A percentile compares a stretch with the other conserved stretches of the same genome.
These are phyloP conservation scores for Thalassiosira profunda DNA, from an alignment of 108 stramenopile species.

Conservation along the genomic window DNA sequence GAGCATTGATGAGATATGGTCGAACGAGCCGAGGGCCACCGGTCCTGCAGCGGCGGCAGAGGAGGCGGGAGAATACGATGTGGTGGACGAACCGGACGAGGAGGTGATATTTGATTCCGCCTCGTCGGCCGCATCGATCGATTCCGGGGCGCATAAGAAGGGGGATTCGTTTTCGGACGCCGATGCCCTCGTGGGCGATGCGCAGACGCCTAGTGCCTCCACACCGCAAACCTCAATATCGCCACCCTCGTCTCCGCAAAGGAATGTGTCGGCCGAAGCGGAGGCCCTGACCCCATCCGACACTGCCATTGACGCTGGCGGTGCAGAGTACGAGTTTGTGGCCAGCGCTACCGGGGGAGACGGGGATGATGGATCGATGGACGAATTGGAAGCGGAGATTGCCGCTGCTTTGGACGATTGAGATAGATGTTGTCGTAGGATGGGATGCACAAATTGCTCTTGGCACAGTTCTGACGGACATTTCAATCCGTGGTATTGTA, in stretches of 20 bases:
- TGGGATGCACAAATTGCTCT: too few relatives aligned
- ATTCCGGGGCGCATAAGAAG: neutral
- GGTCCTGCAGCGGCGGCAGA: constrained; percentile 4
- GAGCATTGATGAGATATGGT: constrained; percentile 92
- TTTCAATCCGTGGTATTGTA: too few relatives aligned
- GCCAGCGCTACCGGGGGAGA: constrained; percentile 17
- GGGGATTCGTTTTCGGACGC: neutral
- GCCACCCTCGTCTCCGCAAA: constrained; percentile 6
- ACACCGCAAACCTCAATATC: constrained; percentile 1
- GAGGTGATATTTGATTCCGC: constrained; percentile 26
- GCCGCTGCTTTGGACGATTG: constrained; percentile 82
- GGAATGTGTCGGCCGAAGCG: constrained; percentile 14
- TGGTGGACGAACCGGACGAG: constrained; percentile 25
- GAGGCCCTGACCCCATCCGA: constrained; percentile 21
- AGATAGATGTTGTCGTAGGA: too few relatives aligned
- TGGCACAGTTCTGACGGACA: too few relatives aligned
- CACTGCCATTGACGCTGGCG: constrained; percentile 55
- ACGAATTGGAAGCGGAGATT: constrained; percentile 92
- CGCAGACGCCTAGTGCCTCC: constrained; percentile 7
- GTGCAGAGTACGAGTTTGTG: constrained; percentile 43
- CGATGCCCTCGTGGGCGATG: neutral
- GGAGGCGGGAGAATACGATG: constrained; percentile 21
- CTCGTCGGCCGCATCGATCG: constrained; percentile 3
- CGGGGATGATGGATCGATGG: constrained; percentile 51
- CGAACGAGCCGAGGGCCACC: constrained; percentile 42